A percentile compares a stretch with the other conserved stretches of the same genome.
Conservation (phyloP, 2,329 filamentous ascomycete genomes). For the Alternaria brassicicola region DNA sequence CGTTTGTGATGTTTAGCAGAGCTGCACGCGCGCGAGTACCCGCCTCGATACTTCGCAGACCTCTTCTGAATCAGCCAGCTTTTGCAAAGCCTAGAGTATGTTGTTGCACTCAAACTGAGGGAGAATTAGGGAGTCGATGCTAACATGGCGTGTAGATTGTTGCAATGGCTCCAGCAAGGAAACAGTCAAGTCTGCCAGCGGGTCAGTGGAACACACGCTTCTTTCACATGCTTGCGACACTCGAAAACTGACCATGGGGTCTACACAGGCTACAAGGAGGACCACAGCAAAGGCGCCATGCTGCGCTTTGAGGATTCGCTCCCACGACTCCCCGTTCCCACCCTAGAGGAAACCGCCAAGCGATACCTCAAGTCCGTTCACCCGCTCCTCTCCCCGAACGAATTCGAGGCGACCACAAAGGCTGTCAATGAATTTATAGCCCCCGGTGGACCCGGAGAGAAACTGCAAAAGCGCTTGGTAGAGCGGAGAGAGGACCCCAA, state of each 20-base stretch:
- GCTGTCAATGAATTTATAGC: slow-evolving; percentile 88
- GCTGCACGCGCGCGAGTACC: slow-evolving; percentile 48
- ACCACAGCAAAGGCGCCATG: slow-evolving; percentile 79
- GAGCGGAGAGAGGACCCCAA: slow-evolving; percentile 80
- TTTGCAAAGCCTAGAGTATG: slow-evolving; percentile 39
- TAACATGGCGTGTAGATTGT: slow-evolving; percentile 34
- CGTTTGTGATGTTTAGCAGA: slow-evolving; percentile 50
- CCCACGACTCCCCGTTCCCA: slow-evolving; percentile 77
- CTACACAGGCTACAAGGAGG: slow-evolving; percentile 74
- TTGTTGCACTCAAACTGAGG: background rate
- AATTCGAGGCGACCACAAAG: slow-evolving; percentile 75
- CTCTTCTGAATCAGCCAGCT: slow-evolving; percentile 32
- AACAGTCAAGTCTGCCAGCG: slow-evolving; percentile 55
- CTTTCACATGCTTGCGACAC: slow-evolving; percentile 21
- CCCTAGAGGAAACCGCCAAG: slow-evolving; percentile 79
- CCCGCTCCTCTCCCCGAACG: slow-evolving; percentile 70
- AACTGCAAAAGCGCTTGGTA: slow-evolving; percentile 85
- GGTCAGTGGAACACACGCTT: slow-evolving; percentile 43
- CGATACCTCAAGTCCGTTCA: slow-evolving; percentile 82
- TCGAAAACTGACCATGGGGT: slow-evolving; percentile 2
- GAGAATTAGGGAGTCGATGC: slow-evolving; percentile 3
- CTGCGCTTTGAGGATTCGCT: slow-evolving; percentile 87
- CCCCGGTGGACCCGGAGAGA: slow-evolving; percentile 81
- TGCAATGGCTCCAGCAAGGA: slow-evolving; percentile 47
- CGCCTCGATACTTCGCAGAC: slow-evolving; percentile 46